These are phyloP conservation scores for Paramyrothecium sp. DNA, from an alignment of 2,329 filamentous ascomycete genomes.

Conservation along the genomic window DNA sequence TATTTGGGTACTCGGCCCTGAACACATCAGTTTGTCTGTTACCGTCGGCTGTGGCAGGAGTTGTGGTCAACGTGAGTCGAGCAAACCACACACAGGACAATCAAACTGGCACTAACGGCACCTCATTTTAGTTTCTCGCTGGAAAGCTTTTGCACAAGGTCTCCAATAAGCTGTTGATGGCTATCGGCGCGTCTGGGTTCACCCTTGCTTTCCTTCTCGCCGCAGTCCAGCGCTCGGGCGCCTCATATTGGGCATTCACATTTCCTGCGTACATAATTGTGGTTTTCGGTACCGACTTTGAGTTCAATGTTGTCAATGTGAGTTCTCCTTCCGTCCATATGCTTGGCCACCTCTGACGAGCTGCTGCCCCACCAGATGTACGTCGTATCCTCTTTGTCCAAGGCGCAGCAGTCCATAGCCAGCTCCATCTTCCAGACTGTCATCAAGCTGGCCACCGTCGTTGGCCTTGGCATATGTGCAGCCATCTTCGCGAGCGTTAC, in stretches of 20 bases:
- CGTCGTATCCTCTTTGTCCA: neutral
- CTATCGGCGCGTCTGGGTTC: neutral
- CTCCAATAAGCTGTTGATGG: neutral
- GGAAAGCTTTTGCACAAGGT: neutral
- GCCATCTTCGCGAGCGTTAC: neutral
- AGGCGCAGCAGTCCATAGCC: neutral
- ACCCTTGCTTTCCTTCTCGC: neutral
- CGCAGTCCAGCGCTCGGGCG: neutral
- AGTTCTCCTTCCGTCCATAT: neutral
- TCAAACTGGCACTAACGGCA: neutral
- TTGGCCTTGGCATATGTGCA: neutral
- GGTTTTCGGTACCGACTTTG: neutral
- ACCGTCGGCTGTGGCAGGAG: neutral
- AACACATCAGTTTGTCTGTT: neutral
- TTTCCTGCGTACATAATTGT: neutral
- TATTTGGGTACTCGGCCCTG: neutral
- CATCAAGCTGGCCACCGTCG: neutral
- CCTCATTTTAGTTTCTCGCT: neutral
- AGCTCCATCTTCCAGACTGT: neutral
- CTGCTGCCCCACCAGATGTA: neutral
- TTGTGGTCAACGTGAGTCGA: neutral
- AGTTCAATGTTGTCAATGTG: neutral
- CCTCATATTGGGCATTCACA: neutral
- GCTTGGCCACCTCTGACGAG: neutral
- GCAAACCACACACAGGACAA: neutral